phyloP scores from a whole-genome alignment of 2,329 filamentous ascomycete genomes.

The Sarocladium kiliense region DNA sequence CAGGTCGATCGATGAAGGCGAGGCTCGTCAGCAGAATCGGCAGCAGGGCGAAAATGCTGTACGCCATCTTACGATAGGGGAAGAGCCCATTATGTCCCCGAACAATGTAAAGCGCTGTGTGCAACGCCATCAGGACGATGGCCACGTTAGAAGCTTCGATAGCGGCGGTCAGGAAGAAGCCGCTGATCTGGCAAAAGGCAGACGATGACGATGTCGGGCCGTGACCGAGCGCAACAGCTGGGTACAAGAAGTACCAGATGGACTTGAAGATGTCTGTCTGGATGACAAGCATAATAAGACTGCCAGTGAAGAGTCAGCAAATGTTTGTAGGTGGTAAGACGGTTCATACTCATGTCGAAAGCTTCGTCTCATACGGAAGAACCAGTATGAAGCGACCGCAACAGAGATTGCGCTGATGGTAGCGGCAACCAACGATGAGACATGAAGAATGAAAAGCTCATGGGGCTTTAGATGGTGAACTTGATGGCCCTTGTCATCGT shows the following conservation, averaged over 20 bases:
- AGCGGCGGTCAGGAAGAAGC: conserved; percentile 62
- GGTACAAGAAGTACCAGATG: conserved; percentile 62
- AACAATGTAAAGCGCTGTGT: conserved; percentile 69
- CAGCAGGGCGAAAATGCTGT: conserved; percentile 49
- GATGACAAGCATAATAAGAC: conserved; percentile 70
- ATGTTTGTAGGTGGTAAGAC: no score
- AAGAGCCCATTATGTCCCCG: conserved; percentile 61
- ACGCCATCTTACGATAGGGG: conserved; percentile 58
- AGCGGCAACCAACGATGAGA: conserved; percentile 33
- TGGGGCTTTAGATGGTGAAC: background rate
- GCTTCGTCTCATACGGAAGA: conserved; percentile 65
- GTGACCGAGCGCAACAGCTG: conserved; percentile 49
- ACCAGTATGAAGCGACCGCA: conserved; percentile 62
- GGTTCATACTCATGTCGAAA: conserved; percentile 56
- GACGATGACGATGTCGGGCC: conserved; percentile 46
- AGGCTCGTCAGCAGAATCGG: conserved; percentile 57
- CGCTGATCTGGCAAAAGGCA: conserved; percentile 61
- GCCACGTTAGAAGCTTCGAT: conserved; percentile 67
- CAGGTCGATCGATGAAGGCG: conserved; percentile 54
- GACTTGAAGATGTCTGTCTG: conserved; percentile 68
- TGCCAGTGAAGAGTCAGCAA: conserved; percentile 27
- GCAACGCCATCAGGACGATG: conserved; percentile 67
- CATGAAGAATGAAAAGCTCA: conserved; percentile 19
- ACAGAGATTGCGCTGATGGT: conserved; percentile 52
- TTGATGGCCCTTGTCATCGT: background rate